Base-by-base conservation (phyloP, 2,329 filamentous ascomycete genomes). In the Epichloe sylvatica region DNA sequence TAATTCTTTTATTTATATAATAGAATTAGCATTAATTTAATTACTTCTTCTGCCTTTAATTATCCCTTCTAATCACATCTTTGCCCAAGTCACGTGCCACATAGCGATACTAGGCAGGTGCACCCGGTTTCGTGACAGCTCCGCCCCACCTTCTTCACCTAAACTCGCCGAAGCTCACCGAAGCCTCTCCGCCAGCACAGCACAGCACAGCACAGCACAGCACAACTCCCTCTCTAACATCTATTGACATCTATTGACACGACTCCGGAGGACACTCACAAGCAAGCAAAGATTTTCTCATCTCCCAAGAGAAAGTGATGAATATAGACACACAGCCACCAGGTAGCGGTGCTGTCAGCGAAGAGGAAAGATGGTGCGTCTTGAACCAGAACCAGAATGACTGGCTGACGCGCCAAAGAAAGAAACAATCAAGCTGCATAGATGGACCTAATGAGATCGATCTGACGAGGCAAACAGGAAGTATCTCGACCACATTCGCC, bases 401-500 rank as follows among this genome's bases (percentile, higher is more conserved):
- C 25, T 9, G 25, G 25, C 25, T 30, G 25, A 30, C 25, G 25
- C 25, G 25, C 25, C 25, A 30, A 25, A 17, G 13, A 33, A 38
- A 9, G 21, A 13, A 37, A n/a, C 6, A 9, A n/a, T n/a, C 25
- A 43, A 5, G 15, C 30, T 5, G 33, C 30, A 17, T 15, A 15
- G 35, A 9, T 41, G 13, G n/a, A 21, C 11, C n/a, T 1, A 7
- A 34, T 19, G 5, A 15, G n/a, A 21, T 36, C 21, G 12, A 35
- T 12, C 46, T 47, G 19, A 47, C 9, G 30, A 34, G 11, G 23
- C 12, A 25, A 7, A 49, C 55, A 94, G 89, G 89, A 82, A 80
- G 65, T 83, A 94, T 64, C 77, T 97, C 51, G 81, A 97, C 67
- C 83, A 77, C 54, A 81, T 96, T 55, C 77, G 94, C 50, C 81